Evolutionary conservation across 495 filamentous ascomycete species (phyloP).

Genomic region (Baudoinia panamericana): DNA sequence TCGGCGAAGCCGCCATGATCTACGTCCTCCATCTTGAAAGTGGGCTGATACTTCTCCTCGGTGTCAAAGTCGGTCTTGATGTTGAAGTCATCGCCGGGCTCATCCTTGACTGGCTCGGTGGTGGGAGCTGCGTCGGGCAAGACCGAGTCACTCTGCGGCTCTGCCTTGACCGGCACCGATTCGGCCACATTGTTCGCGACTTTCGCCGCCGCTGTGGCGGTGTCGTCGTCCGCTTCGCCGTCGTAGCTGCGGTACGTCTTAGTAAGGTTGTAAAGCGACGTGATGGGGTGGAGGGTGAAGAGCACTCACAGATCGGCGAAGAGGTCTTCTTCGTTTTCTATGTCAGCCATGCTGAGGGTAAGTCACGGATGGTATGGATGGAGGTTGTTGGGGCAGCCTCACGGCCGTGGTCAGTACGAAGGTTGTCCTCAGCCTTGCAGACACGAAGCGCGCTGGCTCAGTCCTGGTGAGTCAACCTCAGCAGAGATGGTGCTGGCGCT

Average conservation of each 20-base stretch:
- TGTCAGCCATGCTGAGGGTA: slow-evolving; percentile 56
- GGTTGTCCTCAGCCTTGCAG: too few species aligned
- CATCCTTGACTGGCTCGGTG: too few species aligned
- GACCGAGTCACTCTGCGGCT: background rate
- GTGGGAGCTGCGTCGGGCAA: background rate
- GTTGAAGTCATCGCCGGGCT: slow-evolving; percentile 14
- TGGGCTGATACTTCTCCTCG: background rate
- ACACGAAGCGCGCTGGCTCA: too few species aligned
- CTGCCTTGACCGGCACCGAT: slow-evolving; percentile 1
- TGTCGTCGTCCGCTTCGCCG: slow-evolving; percentile 52
- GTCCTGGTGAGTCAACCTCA: too few species aligned
- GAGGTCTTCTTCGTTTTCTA: slow-evolving; percentile 89
- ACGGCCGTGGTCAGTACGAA: background rate
- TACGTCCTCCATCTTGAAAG: slow-evolving; percentile 19
- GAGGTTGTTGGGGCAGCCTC: too few species aligned
- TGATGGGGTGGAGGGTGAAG: slow-evolving; percentile 4
- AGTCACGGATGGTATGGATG: slow-evolving; percentile 29
- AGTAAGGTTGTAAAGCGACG: background rate
- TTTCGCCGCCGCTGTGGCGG: slow-evolving; percentile 23
- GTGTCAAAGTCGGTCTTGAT: slow-evolving; percentile 10
- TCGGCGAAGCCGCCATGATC: slow-evolving; percentile 22
- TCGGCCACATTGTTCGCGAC: background rate
- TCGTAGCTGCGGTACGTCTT: slow-evolving; percentile 52
- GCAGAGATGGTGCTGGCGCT: too few species aligned
- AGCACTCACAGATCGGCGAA: slow-evolving; percentile 87